Base-by-base conservation (phyloP, 2,329 filamentous ascomycete genomes). In the Talaromyces sp. region DNA sequence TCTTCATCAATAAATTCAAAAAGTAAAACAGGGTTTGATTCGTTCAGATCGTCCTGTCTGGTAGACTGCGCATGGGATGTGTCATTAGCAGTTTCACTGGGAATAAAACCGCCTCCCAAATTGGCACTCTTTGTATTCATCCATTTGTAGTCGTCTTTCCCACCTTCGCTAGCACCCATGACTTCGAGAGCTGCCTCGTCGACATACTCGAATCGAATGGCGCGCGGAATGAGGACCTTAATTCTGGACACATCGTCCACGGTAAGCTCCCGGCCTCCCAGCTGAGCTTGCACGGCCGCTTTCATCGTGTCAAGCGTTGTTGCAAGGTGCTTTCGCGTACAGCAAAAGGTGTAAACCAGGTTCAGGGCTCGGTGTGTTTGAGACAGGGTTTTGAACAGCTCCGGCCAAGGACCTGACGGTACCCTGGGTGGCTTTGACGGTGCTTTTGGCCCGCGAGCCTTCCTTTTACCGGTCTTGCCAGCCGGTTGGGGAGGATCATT, bases 1-100 rank as follows among this genome's bases (percentile, higher is more conserved):
- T 97, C 93, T 0, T 89, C 93, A 72, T 98, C 95, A 19, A 96
- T 77, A 66, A 96, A 98, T 72, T 98, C 95, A 68, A 99, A 96
- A 38, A 93, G 84, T 26, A 99, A 76, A 17, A 96, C 88, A 35
- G 57, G 55, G 9, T 31, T 14, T 5, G 59, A 46, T 67, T 96
- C 87, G 56, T 82, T 82, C 1, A 79, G 80, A 14, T 70, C 53
- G 9, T 50, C 56, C 31, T 49, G 26, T 5, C 27, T 63, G 26
- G 78, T 72, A 17, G 70, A 69, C 49, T 72, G 65, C 9, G 61
- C 58, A 54, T 64, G 56, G 3, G 61, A 58, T 13, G 62, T 58
- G 24, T 70, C 69, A 17, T 43, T 29, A 1, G 29, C 10, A 21
- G 32, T 27, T 31, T 61, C 55, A n/a, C 46, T 49, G 5, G 59